phyloP scores from a whole-genome alignment of 176 grass and related monocot species.

The maize (Zea mays) region DNA sequence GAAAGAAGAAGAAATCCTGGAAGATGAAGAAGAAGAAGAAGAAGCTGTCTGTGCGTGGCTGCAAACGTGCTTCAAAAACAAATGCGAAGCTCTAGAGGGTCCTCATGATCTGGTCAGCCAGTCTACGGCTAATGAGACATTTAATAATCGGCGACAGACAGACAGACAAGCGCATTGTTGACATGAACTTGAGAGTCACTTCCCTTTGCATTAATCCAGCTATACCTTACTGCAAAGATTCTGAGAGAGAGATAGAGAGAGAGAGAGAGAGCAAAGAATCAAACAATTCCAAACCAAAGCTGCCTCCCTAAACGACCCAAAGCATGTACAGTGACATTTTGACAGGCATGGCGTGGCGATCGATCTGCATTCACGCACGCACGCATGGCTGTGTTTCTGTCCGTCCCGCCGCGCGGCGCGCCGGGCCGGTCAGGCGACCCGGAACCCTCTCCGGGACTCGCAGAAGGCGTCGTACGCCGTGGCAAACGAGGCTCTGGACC shows the following conservation, averaged over 20 bases:
- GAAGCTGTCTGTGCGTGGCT: neutral
- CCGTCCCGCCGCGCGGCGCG: neutral
- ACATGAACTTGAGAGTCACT: conserved; percentile 31
- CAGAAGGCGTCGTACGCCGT: conserved; percentile 62
- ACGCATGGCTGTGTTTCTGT: neutral
- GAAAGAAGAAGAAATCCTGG: too few species aligned
- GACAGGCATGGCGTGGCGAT: conserved; percentile 4
- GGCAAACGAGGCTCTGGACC: conserved; percentile 64
- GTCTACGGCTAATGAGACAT: conserved; percentile 1
- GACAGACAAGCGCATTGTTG: neutral
- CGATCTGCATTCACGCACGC: conserved; percentile 11
- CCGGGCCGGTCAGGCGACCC: conserved; percentile 3
- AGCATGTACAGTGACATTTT: conserved; percentile 28
- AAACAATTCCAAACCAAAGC: conserved; percentile 39
- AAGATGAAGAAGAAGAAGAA: too few species aligned
- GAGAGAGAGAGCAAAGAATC: conserved; percentile 31
- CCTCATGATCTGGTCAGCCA: neutral
- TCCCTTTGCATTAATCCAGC: conserved; percentile 27
- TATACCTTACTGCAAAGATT: conserved; percentile 23
- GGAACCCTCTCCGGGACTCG: conserved; percentile 46
- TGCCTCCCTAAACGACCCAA: conserved; percentile 43
- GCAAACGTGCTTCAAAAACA: neutral
- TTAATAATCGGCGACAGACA: neutral
- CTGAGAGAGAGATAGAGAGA: neutral
- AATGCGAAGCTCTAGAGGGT: neutral